phyloP scores from a whole-genome alignment of 2,329 filamentous ascomycete species.

The Aspergillus awamori region DNA sequence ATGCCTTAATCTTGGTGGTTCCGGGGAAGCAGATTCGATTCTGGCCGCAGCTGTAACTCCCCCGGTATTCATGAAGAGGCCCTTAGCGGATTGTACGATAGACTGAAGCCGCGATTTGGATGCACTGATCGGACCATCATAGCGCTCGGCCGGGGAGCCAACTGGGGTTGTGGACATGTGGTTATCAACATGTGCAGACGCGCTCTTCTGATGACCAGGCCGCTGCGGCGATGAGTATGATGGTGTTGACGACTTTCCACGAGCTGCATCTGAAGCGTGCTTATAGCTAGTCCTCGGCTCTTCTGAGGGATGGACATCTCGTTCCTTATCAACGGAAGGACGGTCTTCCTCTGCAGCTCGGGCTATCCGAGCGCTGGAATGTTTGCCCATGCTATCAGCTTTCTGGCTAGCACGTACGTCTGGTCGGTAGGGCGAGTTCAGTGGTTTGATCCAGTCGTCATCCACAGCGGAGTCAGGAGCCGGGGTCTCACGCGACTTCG shows the following conservation, averaged over 20 bases:
- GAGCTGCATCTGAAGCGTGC: constrained; percentile 42
- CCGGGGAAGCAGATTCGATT: constrained; percentile 56
- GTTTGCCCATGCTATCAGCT: constrained; percentile 62
- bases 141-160: constrained; percentile 58
- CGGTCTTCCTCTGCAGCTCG: constrained; percentile 16
- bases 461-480: constrained; percentile 45
- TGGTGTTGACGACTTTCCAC: constrained; percentile 69
- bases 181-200: constrained; percentile 60
- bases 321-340: neutral
- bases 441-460: constrained; percentile 64
- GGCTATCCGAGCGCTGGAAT: constrained; percentile 31
- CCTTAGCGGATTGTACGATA: constrained; percentile 84
- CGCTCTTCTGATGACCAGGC: constrained; percentile 59
- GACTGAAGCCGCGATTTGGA: constrained; percentile 93
- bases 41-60: constrained; percentile 61
- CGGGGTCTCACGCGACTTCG: constrained; percentile 26
- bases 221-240: constrained; percentile 56
- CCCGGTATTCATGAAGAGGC: constrained; percentile 76
- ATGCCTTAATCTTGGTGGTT: constrained; percentile 34
- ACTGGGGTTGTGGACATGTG: constrained; percentile 59
- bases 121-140: constrained; percentile 82
- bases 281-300: constrained; percentile 20
- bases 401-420: constrained; percentile 63
- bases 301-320: constrained; percentile 20
- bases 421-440: constrained; percentile 51